A percentile compares a stretch with the other conserved stretches of the same genome.
Evolutionary conservation across 2,329 filamentous ascomycete genomes (phyloP).

Genomic region (Pseudohalonectria lignicola): DNA sequence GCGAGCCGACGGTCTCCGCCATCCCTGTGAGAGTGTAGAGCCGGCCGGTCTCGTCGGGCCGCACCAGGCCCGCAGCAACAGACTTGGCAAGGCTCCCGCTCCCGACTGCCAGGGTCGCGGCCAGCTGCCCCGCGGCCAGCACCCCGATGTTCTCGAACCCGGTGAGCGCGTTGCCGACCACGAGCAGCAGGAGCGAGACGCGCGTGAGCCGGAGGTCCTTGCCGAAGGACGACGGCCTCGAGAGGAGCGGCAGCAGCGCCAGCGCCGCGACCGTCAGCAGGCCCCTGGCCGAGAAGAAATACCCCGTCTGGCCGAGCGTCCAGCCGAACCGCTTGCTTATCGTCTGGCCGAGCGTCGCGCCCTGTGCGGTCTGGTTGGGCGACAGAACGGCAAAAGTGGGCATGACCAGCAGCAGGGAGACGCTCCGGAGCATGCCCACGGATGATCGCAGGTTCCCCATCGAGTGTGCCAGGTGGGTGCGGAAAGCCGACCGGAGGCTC

Average conservation of each 20-base stretch:
- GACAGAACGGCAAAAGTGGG: slow-evolving; percentile 25
- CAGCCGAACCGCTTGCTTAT: slow-evolving; percentile 32
- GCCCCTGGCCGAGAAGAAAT: slow-evolving; percentile 28
- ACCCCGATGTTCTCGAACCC: slow-evolving; percentile 8
- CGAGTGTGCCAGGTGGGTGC: slow-evolving; percentile 16
- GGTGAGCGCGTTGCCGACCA: slow-evolving; percentile 10
- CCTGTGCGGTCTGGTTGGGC: slow-evolving; percentile 22
- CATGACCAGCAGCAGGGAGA: slow-evolving; percentile 24
- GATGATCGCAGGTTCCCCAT: slow-evolving; percentile 20
- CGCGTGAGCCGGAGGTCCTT: slow-evolving; percentile 15
- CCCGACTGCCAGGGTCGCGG: slow-evolving; percentile 11
- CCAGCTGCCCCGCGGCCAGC: slow-evolving; percentile 5
- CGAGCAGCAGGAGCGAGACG: slow-evolving; percentile 9
- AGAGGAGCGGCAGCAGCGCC: slow-evolving; percentile 21
- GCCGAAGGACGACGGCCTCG: slow-evolving; percentile 14
- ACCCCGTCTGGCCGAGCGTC: slow-evolving; percentile 27
- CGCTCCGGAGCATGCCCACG: slow-evolving; percentile 21
- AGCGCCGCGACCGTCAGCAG: slow-evolving; percentile 26
- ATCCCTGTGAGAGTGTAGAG: slow-evolving; percentile 18
- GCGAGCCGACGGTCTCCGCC: slow-evolving; percentile 12
- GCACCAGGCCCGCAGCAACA: slow-evolving; percentile 9
- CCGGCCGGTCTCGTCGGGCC: slow-evolving; percentile 12
- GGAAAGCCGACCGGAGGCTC: slow-evolving; percentile 11
- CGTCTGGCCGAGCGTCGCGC: slow-evolving; percentile 25
- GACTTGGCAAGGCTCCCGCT: slow-evolving; percentile 11